Evolutionary conservation across 164 flowering plant genomes (phyloP).

Genomic region (Macadamia integrifolia): DNA sequence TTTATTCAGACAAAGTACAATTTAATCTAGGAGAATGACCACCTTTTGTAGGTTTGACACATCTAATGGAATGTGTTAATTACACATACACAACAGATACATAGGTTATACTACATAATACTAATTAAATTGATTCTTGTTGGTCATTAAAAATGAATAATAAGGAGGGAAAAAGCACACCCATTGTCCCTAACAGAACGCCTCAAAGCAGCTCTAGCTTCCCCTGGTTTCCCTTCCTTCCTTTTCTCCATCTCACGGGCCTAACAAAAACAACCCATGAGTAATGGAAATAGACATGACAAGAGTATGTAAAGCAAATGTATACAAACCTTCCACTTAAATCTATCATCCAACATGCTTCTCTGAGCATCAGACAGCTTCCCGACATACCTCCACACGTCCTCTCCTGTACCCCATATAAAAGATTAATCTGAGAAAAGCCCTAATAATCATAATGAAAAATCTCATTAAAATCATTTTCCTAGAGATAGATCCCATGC

Average conservation of each 20-base stretch:
- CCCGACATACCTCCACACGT: conserved; percentile 93
- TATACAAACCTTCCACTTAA: conserved; percentile 87
- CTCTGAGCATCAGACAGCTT: conserved; percentile 93
- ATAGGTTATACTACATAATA: too few species aligned
- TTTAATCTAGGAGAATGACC: too few species aligned
- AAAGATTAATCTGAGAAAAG: not conserved
- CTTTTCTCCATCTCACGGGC: conserved; percentile 96
- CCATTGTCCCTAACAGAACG: conserved; percentile 95
- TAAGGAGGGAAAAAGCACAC: conserved; percentile 30
- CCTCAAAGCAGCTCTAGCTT: conserved; percentile 79
- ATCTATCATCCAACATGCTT: conserved; percentile 98
- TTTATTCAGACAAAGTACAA: too few species aligned
- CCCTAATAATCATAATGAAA: not conserved
- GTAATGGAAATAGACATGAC: not conserved
- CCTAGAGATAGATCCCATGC: not conserved
- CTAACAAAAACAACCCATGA: conserved; percentile 27
- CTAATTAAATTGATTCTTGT: too few species aligned
- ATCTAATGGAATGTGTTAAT: too few species aligned
- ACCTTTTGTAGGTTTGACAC: too few species aligned
- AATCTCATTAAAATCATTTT: not conserved
- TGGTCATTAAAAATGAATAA: too few species aligned
- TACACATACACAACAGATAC: too few species aligned
- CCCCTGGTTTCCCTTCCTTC: conserved; percentile 97
- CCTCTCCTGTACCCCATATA: conserved; percentile 61
- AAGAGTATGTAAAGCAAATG: not conserved